Conservation (phyloP, 345 rosid species). For the Firmiana major region DNA sequence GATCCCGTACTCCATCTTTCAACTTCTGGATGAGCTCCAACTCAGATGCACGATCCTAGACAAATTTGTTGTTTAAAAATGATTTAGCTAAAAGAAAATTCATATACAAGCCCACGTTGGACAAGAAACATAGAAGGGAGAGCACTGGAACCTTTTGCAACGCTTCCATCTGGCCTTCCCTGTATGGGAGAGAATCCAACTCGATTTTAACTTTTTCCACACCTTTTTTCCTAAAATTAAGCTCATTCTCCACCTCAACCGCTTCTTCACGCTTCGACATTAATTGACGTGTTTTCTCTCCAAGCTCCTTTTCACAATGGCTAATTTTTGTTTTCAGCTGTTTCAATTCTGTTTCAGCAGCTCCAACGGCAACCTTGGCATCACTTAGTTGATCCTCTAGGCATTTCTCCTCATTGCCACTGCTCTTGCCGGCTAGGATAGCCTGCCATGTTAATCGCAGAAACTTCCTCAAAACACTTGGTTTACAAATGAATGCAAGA, state of each 20-base stretch:
- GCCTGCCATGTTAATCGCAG: constrained; percentile 47
- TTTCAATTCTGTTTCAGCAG: constrained; percentile 79
- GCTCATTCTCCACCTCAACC: constrained; percentile 66
- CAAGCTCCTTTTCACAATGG: constrained; percentile 81
- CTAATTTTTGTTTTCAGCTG: constrained; percentile 81
- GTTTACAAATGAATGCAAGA: constrained; percentile 3
- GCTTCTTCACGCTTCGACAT: constrained; percentile 83
- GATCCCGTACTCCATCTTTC: constrained; percentile 70
- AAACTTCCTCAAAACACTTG: constrained; percentile 20
- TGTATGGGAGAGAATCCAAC: constrained; percentile 61
- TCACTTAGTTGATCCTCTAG: constrained; percentile 93
- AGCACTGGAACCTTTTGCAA: constrained; percentile 66
- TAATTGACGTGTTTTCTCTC: constrained; percentile 65
- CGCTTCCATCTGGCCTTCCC: constrained; percentile 85
- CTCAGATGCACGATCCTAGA: constrained; percentile 72
- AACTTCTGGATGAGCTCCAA: constrained; percentile 66
- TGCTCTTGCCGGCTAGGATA: constrained; percentile 90
- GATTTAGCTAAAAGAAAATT: constrained; percentile 19
- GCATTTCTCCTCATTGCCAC: constrained; percentile 93
- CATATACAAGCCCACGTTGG: constrained; percentile 4
- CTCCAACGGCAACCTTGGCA: constrained; percentile 88
- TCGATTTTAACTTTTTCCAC: constrained; percentile 51
- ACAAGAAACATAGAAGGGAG: constrained; percentile 6
- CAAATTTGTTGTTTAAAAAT: constrained; percentile 7
- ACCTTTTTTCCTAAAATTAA: constrained; percentile 57